Base-by-base conservation (phyloP, 345 rosid species). In the Garcia nutans region DNA sequence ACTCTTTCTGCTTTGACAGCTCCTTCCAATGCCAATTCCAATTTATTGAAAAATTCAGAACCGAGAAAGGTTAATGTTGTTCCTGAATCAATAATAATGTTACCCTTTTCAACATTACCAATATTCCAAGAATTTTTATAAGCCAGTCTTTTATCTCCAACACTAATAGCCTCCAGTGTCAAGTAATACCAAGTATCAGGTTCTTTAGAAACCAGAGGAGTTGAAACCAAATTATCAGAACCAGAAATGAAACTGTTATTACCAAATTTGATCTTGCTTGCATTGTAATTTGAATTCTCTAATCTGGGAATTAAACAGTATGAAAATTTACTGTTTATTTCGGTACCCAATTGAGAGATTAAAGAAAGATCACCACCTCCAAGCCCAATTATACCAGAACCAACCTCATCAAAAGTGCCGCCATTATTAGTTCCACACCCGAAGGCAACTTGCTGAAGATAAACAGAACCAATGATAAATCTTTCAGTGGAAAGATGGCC, bases 311-410 rank as follows among this genome's bases (percentile, higher is more conserved):
- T 84, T 77, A 93, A 79, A 74, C 92, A 88, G 69, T 91, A 89
- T 0, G 96, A 87, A 71, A 92, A 90, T 50, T 73, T 88, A 16
- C 85, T 82, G 6, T 79, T 77, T 20, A 84, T 79, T 0, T 81
- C 55, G 5, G 78, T 19, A 2, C 85, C 76, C 9, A 88, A 22
- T 49, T 92, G 97, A 1, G 88, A 79, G 16, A 86, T 22, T 5
- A 92, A 41, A 1, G 94, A 92, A 45, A 89, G 80, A 3, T 86
- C 68, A 23, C 93, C 90, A 0, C 90, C 86, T 1, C 93, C 91
- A 0, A 92, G 92, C 3, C 94, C 97, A 19, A 89, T 44, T n/a
- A 90, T 85, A 2, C 93, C 93, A 0, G 92, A 83, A 6, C 92
- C 94, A 1, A 26, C 41, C 42, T 80, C 77, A 24, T 87, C 87